Base-by-base conservation (phyloP, 2,329 filamentous ascomycete species). In the Clarireedia hainanense region DNA sequence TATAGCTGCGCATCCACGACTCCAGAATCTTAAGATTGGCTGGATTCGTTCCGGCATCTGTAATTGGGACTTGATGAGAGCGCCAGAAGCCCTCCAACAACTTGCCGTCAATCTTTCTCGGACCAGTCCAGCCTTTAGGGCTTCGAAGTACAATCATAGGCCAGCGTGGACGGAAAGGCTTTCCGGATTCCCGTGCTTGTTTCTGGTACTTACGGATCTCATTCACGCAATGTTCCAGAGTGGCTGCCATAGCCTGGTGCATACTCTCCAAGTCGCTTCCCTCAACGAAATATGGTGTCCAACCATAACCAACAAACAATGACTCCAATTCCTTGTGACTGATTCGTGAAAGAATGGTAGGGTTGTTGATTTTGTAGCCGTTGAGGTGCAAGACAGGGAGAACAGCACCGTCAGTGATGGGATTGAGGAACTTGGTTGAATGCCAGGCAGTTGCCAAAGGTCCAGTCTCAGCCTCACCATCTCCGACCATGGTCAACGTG, bases 351-450 rank as follows among this genome's bases (percentile, higher is more conserved):
- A 91, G 78, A 0, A 91, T 67, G 5, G 84, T 91, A 7, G 86
- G 86, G 70, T 89, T 89, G 75, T 89, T 88, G 75, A 91, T 91
- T 76, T 91, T 91, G 78, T 91, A 91, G 47, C 88, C 88, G 64
- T 91, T 91, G 36, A 91, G 76, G 69, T 91, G 86, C 10, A 91
- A 77, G 5, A 91, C 83, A 0, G 88, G 88, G 1, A 91, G 76
- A 6, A 91, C 88, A 39, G 86, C 88, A 30, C 88, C 88, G 64
- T 91, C 87, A 0, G 80, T 85, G 63, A 88, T 85, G 4, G 88
- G 88, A 67, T 91, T 90, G 61, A 91, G 77, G 72, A 90, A 91
- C 69, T 91, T 91, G 67, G 80, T 91, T 71, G 84, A 87, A 72
- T 91, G 88, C 88, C 88, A 91, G 55, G 84, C 84, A 1, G 88